These are phyloP conservation scores for Flaveria ramosissima DNA, from an alignment of 129 eudicot species.

Conservation along the genomic window DNA sequence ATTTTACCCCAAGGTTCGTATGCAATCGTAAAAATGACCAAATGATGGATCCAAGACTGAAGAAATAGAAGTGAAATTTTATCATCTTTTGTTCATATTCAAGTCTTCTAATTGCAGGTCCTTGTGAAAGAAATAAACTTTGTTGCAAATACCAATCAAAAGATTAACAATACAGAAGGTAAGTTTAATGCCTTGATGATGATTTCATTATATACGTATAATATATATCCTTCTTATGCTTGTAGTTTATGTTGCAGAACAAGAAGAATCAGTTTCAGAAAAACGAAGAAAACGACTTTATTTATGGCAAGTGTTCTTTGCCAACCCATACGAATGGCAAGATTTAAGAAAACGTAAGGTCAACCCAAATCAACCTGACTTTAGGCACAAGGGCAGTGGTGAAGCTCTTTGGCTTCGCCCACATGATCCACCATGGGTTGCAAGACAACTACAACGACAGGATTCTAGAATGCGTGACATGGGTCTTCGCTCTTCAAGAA, in stretches of 20 bases:
- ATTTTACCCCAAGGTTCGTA: conserved; percentile 43
- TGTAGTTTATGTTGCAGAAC: conserved; percentile 25
- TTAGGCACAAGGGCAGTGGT: conserved; percentile 58
- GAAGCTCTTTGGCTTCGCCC: conserved; percentile 68
- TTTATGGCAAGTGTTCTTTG: conserved; percentile 81
- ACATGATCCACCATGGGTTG: conserved; percentile 80
- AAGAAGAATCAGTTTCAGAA: conserved; percentile 41
- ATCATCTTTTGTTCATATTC: not conserved
- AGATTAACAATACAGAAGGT: conserved; percentile 41
- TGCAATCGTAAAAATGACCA: not conserved
- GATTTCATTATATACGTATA: not conserved
- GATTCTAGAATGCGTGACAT: conserved; percentile 51
- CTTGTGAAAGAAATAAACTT: conserved; percentile 56
- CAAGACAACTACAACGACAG: conserved; percentile 50
- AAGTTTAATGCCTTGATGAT: conserved; percentile 23
- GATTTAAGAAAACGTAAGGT: conserved; percentile 56
- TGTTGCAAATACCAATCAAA: conserved; percentile 32
- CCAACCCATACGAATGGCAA: conserved; percentile 73
- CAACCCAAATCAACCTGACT: conserved; percentile 59
- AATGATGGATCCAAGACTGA: not conserved
- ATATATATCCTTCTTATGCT: not conserved
- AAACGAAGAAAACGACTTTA: conserved; percentile 49
- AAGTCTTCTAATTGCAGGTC: conserved; percentile 41
- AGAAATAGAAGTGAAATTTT: not conserved
- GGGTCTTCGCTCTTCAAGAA: not conserved